Evolutionary conservation across 176 grass and related monocot genomes (phyloP), one percentile per base, ranked within the genome.

Genomic region (Bonia amplexicaulis): DNA sequence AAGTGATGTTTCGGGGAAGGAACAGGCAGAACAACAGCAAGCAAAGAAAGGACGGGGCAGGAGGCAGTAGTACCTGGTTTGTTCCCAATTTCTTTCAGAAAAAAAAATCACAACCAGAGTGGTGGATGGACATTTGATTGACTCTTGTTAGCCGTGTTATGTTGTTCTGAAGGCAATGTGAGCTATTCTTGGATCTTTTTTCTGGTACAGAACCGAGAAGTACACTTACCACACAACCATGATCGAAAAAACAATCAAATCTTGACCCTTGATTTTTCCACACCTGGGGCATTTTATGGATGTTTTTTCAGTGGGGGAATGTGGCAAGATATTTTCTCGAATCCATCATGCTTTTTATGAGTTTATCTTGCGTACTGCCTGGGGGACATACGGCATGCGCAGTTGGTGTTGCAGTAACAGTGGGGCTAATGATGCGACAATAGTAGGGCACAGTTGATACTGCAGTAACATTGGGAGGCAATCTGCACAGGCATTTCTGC

Each of bases 11-110:
- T 89, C 96, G 66, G 88, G 86, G 16, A 99, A 99, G 90, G 96
- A 99, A 77, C 96, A 92, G 87, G 84, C 65, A 25, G 96, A 99
- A 68, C 93, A 94, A 65, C 91, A 92, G 68, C 86, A 91, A 26
- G 73, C 90, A 3, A 99, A 99, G 86, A 99, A 96, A 91, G 93
- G 93, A n/a, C 88, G 93, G 67, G 93, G 90, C 22, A 94, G 96
- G 70, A 96, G 93, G 60, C 96, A 99, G 66, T 99, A 87, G 66
- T 29, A 39, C 37, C 25, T 26, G 7, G 20, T 74, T 16, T 12
- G 27, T 9, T 71, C 35, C 14, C 53, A 22, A 39, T 83, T 69
- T 69, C 25, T 14, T 64, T 78, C 39, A 6, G 58, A 73, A n/a
- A 39, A 1, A 65, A 45, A 4, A 53, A 23, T 52, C 31, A 27